Evolutionary conservation across 805 yeast genomes (phyloP), one percentile per base, ranked within the genome.

Genomic region (Yarrowia sp.): DNA sequence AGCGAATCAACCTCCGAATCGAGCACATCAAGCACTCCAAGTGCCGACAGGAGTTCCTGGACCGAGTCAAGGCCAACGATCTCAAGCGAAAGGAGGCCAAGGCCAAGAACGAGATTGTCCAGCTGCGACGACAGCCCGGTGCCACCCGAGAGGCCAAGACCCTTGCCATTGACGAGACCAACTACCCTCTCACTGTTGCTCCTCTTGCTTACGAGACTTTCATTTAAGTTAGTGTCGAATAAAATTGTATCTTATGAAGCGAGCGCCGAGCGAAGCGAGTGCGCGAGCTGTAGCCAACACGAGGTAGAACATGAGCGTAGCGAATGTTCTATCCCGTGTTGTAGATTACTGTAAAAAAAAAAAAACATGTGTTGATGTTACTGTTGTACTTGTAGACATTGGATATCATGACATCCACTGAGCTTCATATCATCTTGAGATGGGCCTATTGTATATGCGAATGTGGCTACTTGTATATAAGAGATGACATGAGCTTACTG

Each of bases 191-290:
- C 82, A 92, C 97, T 77, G 87, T 95, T 83, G 95, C 97, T 79
- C 98, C 99, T 83, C 92, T 91, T 84, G 89, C 99, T 80, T 95
- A 95, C 89, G 99, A 95, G 87, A 95, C 99, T 80, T 93, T 88
- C 89, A 95, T 95, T 85, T 95, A 92, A 89, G 73, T 68, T 64
- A n/a, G 31, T 17, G 15, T 15, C 4, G 11, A 55, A 55, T 55
- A 55, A 55, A 64, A 50, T 51, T 55, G 61, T 55, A 55, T 55
- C 61, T 41, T 55, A 55, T 55, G 17, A 10, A 32, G 8, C 6
- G 17, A 8, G 13, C 18, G 32, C 13, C n/a, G 13, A 44, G 48
- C 32, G 45, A 15, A 8, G n/a, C 15, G 3, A 9, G 15, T n/a
- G 22, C 13, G n/a, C n/a, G n/a, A n/a, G 17, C 35, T 33, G 41